Conservation (phyloP, 768 basidiomycete species). For the Termitomyces sp. region DNA sequence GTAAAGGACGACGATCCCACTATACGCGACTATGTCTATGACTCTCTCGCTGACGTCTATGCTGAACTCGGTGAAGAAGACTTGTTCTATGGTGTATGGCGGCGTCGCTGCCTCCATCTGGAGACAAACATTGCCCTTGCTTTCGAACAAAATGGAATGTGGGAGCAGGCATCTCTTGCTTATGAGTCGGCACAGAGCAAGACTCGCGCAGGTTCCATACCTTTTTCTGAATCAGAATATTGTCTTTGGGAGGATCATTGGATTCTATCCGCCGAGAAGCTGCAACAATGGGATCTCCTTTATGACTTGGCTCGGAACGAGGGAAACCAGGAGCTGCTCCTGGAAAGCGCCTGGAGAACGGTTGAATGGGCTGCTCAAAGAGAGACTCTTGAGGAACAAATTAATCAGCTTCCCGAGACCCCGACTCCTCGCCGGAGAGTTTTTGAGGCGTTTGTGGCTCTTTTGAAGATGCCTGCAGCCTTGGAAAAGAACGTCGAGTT, state of each 20-base stretch:
- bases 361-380: slow-evolving; percentile 88
- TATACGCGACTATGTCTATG: slow-evolving; percentile 80
- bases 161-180: slow-evolving; percentile 84
- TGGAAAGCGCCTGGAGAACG: slow-evolving; percentile 94
- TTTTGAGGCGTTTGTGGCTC: slow-evolving; percentile 92
- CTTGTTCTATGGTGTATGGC: slow-evolving; percentile 95
- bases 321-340: slow-evolving; percentile 84
- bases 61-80: slow-evolving; percentile 96
- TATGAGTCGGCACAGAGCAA: slow-evolving; percentile 91
- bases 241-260: slow-evolving; percentile 99
- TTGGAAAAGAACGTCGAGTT: slow-evolving; percentile 88
- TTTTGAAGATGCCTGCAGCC: slow-evolving; percentile 81
- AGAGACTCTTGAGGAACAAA: slow-evolving; percentile 76
- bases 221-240: slow-evolving; percentile 94
- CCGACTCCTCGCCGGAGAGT: slow-evolving; percentile 94
- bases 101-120: slow-evolving; percentile 80
- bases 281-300: slow-evolving; percentile 97
- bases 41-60: slow-evolving; percentile 92
- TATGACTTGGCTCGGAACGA: slow-evolving; percentile 88
- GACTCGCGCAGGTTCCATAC: slow-evolving; percentile 75
- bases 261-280: slow-evolving; percentile 92
- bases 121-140: slow-evolving; percentile 89
- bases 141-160: slow-evolving; percentile 96
- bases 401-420: slow-evolving; percentile 78
- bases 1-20: slow-evolving; percentile 78